Evolutionary conservation across 1,284 basidiomycete species (phyloP).

Genomic region (Sphaerobolus stellatus): DNA sequence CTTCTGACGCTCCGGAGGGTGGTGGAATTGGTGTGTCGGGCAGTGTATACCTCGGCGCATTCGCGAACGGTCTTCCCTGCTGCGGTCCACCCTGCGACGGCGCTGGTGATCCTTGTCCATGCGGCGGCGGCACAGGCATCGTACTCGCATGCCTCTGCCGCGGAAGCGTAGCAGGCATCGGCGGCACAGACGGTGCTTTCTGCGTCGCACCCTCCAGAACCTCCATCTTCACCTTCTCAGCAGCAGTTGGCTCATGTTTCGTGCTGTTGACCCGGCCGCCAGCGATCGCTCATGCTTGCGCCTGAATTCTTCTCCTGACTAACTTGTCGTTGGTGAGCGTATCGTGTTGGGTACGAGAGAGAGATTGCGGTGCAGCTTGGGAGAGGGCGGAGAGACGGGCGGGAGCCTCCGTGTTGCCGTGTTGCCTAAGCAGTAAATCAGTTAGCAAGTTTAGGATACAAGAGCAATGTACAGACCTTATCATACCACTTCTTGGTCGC

Average conservation of each 20-base stretch:
- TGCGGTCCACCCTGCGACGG: neutral
- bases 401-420: constrained; percentile 79
- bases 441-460: too few species aligned
- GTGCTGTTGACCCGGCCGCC: constrained; percentile 21
- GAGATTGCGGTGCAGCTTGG: constrained; percentile 53
- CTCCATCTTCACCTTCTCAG: too few species aligned
- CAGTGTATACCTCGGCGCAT: neutral
- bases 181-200: neutral
- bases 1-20: too few species aligned
- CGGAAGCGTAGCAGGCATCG: neutral
- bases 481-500: constrained; percentile 72
- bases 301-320: constrained; percentile 80
- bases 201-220: constrained; percentile 4
- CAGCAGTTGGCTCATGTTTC: too few species aligned
- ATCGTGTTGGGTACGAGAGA: constrained; percentile 82
- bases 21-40: neutral
- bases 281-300: constrained; percentile 68
- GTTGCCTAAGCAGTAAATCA: too few species aligned
- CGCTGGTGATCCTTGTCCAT: constrained; percentile 5
- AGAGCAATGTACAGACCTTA: too few species aligned
- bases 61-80: neutral
- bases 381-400: constrained; percentile 75
- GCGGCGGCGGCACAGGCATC: neutral
- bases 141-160: constrained; percentile 14
- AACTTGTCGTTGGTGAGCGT: constrained; percentile 75